phyloP scores from a whole-genome alignment of 495 filamentous ascomycete species.

The Corynascus novoguineensis region DNA sequence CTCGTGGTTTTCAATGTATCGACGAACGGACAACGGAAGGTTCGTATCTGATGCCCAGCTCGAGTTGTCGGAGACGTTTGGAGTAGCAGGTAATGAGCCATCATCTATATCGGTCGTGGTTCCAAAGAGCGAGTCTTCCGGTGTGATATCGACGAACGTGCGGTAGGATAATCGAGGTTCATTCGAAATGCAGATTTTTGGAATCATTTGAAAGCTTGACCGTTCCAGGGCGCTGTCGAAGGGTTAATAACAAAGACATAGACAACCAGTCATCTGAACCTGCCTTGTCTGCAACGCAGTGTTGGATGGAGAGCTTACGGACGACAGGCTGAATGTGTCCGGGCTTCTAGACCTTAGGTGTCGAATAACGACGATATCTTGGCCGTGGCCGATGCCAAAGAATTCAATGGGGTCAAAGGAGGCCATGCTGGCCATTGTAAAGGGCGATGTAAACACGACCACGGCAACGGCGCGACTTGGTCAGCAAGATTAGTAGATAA shows the following conservation, averaged over 20 bases:
- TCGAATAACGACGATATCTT: constrained; percentile 6
- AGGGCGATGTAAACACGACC: not conserved
- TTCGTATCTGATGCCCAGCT: not conserved
- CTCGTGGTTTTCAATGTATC: constrained; percentile 3
- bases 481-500: too few species aligned
- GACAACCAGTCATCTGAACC: not conserved
- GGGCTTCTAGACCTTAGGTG: not conserved
- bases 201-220: not conserved
- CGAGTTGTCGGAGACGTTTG: not conserved
- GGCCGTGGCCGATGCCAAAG: constrained; percentile 12
- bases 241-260: too few species aligned
- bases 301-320: not conserved
- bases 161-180: not conserved
- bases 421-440: constrained; percentile 9
- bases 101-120: too few species aligned
- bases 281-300: not conserved
- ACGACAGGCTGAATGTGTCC: not conserved
- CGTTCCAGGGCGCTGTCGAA: not conserved
- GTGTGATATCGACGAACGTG: not conserved
- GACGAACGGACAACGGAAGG: not conserved
- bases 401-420: constrained; percentile 12
- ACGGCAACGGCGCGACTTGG: too few species aligned
- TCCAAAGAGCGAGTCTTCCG: not conserved
- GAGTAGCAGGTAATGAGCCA: not conserved
- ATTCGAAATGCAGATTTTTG: not conserved